These are phyloP conservation scores for Beta vulgaris DNA, from an alignment of 148 eudicot genomes.

Conservation along the genomic window DNA sequence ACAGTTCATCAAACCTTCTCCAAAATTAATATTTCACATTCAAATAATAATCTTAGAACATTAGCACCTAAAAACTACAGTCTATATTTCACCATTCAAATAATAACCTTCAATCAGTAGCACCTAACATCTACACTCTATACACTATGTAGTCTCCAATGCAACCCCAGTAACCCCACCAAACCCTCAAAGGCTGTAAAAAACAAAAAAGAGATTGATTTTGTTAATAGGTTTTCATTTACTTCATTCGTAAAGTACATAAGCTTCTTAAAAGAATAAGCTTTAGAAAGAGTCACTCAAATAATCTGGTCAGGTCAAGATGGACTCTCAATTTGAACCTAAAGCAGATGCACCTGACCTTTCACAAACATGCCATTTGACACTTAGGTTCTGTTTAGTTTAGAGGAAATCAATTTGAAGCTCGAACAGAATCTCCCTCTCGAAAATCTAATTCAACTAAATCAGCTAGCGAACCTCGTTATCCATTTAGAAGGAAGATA, in stretches of 20 bases:
- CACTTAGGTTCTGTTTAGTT: neutral
- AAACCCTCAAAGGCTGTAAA: too few species aligned
- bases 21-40: neutral
- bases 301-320: neutral
- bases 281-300: neutral
- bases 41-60: neutral
- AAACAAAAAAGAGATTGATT: too few species aligned
- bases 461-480: neutral
- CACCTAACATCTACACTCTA: too few species aligned
- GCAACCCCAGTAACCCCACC: too few species aligned
- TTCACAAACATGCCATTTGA: neutral
- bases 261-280: neutral
- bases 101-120: neutral
- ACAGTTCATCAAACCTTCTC: neutral
- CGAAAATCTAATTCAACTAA: neutral
- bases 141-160: neutral
- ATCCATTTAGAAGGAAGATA: neutral
- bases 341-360: neutral
- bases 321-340: neutral
- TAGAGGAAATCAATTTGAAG: too few species aligned
- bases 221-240: too few species aligned
- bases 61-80: neutral
- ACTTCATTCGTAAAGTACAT: neutral
- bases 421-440: neutral
- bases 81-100: neutral